Conservation (phyloP, 2,329 filamentous ascomycete species). For the Hirsutella rhossiliensis region DNA sequence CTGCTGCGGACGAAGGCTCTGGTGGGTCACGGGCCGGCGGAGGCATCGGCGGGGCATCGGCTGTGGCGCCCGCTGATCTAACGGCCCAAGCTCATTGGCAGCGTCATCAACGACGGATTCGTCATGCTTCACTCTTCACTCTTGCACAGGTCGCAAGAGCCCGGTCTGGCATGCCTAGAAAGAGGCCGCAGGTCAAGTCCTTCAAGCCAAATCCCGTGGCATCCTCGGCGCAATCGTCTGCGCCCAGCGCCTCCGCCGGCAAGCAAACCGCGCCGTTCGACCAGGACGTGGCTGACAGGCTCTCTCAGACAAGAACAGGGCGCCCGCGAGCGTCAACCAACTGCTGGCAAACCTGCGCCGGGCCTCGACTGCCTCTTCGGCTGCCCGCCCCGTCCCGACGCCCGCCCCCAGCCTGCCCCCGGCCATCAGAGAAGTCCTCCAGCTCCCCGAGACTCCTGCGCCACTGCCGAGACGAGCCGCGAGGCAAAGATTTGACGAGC, state of each 20-base stretch:
- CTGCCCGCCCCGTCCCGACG: constrained; percentile 16
- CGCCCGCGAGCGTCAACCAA: constrained; percentile 41
- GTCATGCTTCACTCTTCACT: constrained; percentile 1
- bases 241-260: constrained; percentile 15
- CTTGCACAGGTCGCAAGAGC: not conserved
- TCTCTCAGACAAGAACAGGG: constrained; percentile 7
- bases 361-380: constrained; percentile 19
- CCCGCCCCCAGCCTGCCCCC: constrained; percentile 45
- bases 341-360: constrained; percentile 45
- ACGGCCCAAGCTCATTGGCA: not conserved
- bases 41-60: not conserved
- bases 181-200: constrained; percentile 41
- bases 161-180: constrained; percentile 46
- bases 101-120: not conserved
- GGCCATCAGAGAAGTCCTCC: constrained; percentile 44
- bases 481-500: constrained; percentile 28
- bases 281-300: not conserved
- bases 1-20: too few species aligned
- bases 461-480: constrained; percentile 34
- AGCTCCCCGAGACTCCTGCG: constrained; percentile 43
- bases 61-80: not conserved
- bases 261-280: constrained; percentile 1
- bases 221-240: constrained; percentile 23
- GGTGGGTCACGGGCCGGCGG: not conserved
- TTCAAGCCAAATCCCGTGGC: constrained; percentile 48